Base-by-base conservation (phyloP, 2,329 filamentous ascomycete species). In the Diaporthe sp. region DNA sequence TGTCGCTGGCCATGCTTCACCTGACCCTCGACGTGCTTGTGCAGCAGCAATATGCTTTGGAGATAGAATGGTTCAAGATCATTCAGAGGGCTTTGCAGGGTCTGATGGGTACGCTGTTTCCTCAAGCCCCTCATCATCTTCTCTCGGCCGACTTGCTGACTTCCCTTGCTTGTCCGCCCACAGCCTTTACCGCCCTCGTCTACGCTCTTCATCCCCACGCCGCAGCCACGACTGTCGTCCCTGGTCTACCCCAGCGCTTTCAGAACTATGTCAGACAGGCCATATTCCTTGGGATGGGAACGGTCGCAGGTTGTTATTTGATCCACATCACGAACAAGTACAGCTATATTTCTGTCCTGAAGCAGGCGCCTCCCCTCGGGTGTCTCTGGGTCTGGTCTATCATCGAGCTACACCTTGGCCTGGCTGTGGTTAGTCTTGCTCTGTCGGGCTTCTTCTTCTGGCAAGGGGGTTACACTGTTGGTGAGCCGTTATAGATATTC, bases 361-460 rank as follows among this genome's bases (percentile, higher is more conserved):
- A 98, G 85, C 92, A 91, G 76, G 94, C 95, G 0, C 97, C 97
- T n/a, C 92, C 95, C 7, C 82, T 98, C 19, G 97, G 95, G 0
- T 96, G 94, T 53, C 83, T 98, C 25, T 98, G 96, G 96, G 89
- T 98, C 6, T 98, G 96, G 95, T 92, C 93, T 42, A 92, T 98
- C 30, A 88, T 98, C 61, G 97, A 99, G 85, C 89, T 98, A 84
- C 89, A 94, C 72, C 85, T 97, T 53, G 80, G 87, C 0, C 92
- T 90, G 79, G 94, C 94, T 0, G 84, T 92, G 1, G 77, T 83
- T 17, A 92, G 90, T 77, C 80, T 92, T 47, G 81, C 82, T 4
- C 77, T 84, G 2, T 84, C 86, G 2, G 85, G 79, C 1, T 80
- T 77, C 6, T 92, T 87, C 77, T 79, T 89, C 35, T 86, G 85